Base-by-base conservation (phyloP, 2,329 filamentous ascomycete species). In the Fusarium proliferatum region DNA sequence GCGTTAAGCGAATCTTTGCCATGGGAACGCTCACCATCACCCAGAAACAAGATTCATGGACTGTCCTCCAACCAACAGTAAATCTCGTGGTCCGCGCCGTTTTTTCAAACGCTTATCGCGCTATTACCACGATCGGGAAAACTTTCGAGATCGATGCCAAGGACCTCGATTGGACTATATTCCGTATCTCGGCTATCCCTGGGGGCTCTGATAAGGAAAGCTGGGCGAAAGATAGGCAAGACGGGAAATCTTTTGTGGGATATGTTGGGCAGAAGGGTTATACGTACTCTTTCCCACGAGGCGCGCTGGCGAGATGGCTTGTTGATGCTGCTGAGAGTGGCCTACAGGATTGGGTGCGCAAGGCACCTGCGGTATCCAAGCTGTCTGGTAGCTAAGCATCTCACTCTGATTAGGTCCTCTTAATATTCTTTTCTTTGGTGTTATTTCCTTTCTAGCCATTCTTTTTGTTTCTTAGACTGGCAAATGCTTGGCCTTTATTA, bases 1-100 rank as follows among this genome's bases (percentile, higher is more conserved):
- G 66, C 2, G 61, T 76, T 6, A 56, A 70, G 8, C 78, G 82
- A 15, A 80, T 83, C 42, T 69, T 82, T 21, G 80, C 77, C 9
- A 82, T 82, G 79, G 71, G 78, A 13, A 83, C 81, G 8, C 46
- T 80, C 13, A 81, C 81, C 12, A 69, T 78, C 33, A 62, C 73
- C n/a, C 62, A 67, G 1, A 61, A 71, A 0, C 69, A 78, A n/a
- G 81, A 83, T 48, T 23, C 55, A 2, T 77, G 72, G 45, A 70
- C 59, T 11, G 2, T 71, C 4, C 42, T 76, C 51, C 45, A 45
- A 74, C n/a, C 57, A 66, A 3, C 70, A 34, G 17, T 69, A 11
- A 52, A 67, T 0, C 11, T 59, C 0, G 16, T 79, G 4, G 64
- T 80, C 19, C 49, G 70, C 2, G 17, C 75, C 9, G 12, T 71